These are phyloP conservation scores for Lecanicillium sp. DNA, from an alignment of 2,329 filamentous ascomycete species.

Conservation along the genomic window DNA sequence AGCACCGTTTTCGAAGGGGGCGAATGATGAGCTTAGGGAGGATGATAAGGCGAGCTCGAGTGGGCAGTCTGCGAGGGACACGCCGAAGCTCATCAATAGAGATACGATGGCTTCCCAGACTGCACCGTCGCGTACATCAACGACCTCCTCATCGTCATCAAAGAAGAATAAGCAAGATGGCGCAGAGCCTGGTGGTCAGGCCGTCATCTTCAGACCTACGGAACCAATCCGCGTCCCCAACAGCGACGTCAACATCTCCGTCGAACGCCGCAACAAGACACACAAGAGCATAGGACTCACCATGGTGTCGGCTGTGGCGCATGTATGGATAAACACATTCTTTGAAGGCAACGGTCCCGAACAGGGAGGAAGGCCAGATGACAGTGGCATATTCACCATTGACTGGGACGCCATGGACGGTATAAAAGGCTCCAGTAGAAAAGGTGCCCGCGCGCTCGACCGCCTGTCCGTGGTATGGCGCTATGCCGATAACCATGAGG, in stretches of 20 bases:
- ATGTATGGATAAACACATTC: conserved; percentile 94
- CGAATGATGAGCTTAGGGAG: conserved; percentile 15
- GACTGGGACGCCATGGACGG: conserved; percentile 74
- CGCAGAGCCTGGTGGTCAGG: conserved; percentile 54
- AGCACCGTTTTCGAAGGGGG: conserved; percentile 22
- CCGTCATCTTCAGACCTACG: conserved; percentile 69
- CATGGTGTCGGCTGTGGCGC: conserved; percentile 87
- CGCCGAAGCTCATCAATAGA: conserved; percentile 2
- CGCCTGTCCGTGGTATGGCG: conserved; percentile 81
- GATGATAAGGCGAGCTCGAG: conserved; percentile 6
- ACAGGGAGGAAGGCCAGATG: conserved; percentile 54
- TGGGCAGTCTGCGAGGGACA: conserved; percentile 2
- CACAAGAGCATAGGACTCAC: conserved; percentile 71
- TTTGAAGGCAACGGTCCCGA: conserved; percentile 80
- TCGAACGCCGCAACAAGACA: conserved; percentile 78
- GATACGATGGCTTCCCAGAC: neutral
- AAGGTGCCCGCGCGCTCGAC: conserved; percentile 77
- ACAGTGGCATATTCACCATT: conserved; percentile 55
- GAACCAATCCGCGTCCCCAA: conserved; percentile 63
- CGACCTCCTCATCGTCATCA: neutral
- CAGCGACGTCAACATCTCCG: conserved; percentile 83
- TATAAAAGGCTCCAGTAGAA: conserved; percentile 80
- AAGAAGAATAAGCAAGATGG: conserved; percentile 21
- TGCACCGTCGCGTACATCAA: conserved; percentile 1
- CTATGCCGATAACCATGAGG: conserved; percentile 18